phyloP scores from a whole-genome alignment of 495 filamentous ascomycete species.

The Daldinia caldariorum region DNA sequence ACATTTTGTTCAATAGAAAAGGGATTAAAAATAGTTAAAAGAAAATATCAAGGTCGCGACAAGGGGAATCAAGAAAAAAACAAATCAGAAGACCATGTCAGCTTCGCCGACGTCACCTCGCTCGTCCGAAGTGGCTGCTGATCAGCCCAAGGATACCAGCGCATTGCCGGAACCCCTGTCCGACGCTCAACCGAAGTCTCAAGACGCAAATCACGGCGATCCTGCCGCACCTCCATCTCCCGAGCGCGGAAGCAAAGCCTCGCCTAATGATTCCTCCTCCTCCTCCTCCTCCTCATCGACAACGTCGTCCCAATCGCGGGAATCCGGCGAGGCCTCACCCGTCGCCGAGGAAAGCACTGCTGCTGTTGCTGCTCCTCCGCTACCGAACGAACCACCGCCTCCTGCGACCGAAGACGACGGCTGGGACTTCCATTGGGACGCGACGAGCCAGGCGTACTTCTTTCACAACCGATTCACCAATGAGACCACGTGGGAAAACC shows the following conservation, averaged over 20 bases:
- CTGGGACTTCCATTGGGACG: conserved; percentile 89
- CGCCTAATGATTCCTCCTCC: no score
- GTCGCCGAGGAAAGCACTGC: conserved; percentile 38
- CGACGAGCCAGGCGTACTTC: conserved; percentile 75
- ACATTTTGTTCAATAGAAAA: conserved; percentile 33
- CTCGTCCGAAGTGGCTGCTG: conserved; percentile 36
- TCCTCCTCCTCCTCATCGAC: no score
- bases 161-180: conserved; percentile 29
- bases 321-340: conserved; percentile 48
- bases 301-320: conserved; percentile 30
- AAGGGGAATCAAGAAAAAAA: no score
- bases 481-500: conserved; percentile 88
- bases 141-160: conserved; percentile 42
- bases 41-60: conserved; percentile 17
- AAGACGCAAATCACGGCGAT: conserved; percentile 30
- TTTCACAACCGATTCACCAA: conserved; percentile 89
- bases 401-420: conserved; percentile 74
- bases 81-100: conserved; percentile 34
- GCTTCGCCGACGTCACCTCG: conserved; percentile 34
- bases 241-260: conserved; percentile 4
- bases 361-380: conserved; percentile 42
- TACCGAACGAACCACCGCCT: conserved; percentile 53
- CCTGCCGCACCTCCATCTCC: conserved; percentile 12
- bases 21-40: conserved; percentile 4
- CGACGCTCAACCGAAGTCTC: conserved; percentile 31